These are phyloP conservation scores for Solanum aculeatissimum DNA, from an alignment of 305 asterid species.

Conservation along the genomic window DNA sequence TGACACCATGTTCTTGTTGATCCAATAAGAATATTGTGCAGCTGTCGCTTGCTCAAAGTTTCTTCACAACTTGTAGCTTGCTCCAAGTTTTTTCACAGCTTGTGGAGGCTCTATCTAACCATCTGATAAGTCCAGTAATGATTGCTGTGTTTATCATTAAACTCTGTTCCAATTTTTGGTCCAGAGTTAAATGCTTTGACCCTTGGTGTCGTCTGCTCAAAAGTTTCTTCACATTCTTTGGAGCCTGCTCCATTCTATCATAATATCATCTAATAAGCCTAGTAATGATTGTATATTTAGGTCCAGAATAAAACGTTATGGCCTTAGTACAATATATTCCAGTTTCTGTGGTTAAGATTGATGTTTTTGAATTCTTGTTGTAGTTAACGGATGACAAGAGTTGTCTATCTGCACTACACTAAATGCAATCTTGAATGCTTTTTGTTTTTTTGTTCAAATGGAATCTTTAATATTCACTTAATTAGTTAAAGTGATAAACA, in stretches of 20 bases:
- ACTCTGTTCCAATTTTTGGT: neutral
- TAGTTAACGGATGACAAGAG: neutral
- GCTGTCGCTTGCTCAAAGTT: neutral
- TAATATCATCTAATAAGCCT: neutral
- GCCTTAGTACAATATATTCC: neutral
- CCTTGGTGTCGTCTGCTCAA: neutral
- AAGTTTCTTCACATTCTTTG: neutral
- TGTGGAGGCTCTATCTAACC: neutral
- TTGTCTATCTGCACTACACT: neutral
- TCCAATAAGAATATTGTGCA: neutral
- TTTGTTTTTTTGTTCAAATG: neutral
- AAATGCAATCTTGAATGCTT: neutral
- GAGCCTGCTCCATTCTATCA: neutral
- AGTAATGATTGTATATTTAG: neutral
- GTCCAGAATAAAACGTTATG: neutral
- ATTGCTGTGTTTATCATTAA: neutral
- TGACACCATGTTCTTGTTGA: neutral
- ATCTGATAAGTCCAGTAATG: neutral
- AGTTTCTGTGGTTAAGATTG: neutral
- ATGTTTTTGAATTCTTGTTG: neutral
- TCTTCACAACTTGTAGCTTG: neutral
- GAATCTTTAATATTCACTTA: neutral
- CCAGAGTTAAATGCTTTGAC: neutral
- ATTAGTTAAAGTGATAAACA: neutral
- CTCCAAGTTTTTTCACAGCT: neutral